A percentile compares a stretch with the other conserved stretches of the same genome.
Evolutionary conservation across 805 yeast genomes (phyloP).

Genomic region (Grigorovia yakushimaensis): DNA sequence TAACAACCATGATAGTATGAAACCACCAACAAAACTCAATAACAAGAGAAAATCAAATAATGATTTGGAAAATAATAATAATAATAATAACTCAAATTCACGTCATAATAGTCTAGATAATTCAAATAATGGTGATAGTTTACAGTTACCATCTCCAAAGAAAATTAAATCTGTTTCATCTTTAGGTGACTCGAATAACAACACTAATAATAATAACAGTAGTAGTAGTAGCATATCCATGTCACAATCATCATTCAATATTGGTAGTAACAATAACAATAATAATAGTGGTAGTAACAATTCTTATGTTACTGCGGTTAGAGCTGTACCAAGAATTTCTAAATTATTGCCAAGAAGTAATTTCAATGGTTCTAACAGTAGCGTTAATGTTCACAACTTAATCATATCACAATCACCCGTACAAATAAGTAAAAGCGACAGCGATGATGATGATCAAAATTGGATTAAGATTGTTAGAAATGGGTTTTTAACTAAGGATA

Average conservation of each 20-base stretch:
- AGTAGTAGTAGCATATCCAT: not conserved
- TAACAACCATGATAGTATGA: constrained; percentile 1
- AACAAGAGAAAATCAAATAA: not conserved
- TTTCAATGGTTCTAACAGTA: constrained; percentile 3
- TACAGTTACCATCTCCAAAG: not conserved
- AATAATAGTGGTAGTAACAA: not conserved
- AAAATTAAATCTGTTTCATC: not conserved
- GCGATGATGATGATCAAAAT: not conserved
- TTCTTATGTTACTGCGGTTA: constrained; percentile 56
- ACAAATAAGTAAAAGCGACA: not conserved
- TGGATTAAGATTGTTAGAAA: constrained; percentile 69
- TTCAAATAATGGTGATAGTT: not conserved
- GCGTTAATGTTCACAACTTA: constrained; percentile 32
- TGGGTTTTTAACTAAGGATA: constrained; percentile 70
- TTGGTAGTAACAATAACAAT: not conserved
- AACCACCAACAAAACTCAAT: not conserved
- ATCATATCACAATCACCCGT: constrained; percentile 24
- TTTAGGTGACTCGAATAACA: not conserved
- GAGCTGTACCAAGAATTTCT: constrained; percentile 76
- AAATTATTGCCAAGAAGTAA: constrained; percentile 31
- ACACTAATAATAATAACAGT: not conserved
- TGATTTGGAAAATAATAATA: no score
- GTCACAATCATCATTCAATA: constrained; percentile 1
- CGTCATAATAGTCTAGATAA: not conserved
- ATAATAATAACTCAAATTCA: not conserved